These are phyloP conservation scores for Emergomyces africanus DNA, from an alignment of 2,329 filamentous ascomycete species.

Conservation along the genomic window DNA sequence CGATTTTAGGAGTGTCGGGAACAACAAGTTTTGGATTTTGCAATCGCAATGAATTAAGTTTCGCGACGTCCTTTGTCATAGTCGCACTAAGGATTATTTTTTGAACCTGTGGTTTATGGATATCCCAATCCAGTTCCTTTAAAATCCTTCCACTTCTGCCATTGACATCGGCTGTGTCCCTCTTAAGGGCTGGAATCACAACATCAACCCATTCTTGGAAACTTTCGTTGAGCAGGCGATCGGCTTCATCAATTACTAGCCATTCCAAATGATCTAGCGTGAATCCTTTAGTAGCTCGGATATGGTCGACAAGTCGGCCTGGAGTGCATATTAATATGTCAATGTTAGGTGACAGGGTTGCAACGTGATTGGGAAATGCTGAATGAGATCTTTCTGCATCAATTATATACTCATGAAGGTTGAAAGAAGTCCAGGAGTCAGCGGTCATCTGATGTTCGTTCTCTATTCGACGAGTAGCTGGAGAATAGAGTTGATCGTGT, in stretches of 20 bases:
- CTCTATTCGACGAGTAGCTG: constrained; percentile 42
- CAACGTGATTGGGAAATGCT: constrained; percentile 48
- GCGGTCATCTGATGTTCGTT: constrained; percentile 31
- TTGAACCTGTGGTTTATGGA: constrained; percentile 39
- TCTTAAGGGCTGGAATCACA: constrained; percentile 48
- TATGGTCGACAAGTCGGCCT: constrained; percentile 80
- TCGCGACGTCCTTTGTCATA: constrained; percentile 74
- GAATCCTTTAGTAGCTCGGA: constrained; percentile 74
- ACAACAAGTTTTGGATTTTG: constrained; percentile 62
- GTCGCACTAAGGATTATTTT: constrained; percentile 88
- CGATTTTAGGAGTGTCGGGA: constrained; percentile 44
- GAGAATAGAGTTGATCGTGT: constrained; percentile 53
- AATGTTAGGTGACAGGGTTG: constrained; percentile 56
- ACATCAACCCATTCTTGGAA: constrained; percentile 82
- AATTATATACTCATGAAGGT: constrained; percentile 33
- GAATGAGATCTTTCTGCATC: constrained; percentile 28
- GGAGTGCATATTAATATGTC: constrained; percentile 88
- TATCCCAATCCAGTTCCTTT: constrained; percentile 24
- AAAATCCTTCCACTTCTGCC: constrained; percentile 26
- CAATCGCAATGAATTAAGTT: constrained; percentile 61
- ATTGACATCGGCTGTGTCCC: constrained; percentile 31
- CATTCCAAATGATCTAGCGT: constrained; percentile 65
- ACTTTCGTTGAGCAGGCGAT: constrained; percentile 79
- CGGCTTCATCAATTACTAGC: constrained; percentile 88
- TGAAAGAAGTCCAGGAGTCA: constrained; percentile 36